These are phyloP conservation scores for Dalbergia cultrata DNA, from an alignment of 306 rosid species.

Conservation along the genomic window DNA sequence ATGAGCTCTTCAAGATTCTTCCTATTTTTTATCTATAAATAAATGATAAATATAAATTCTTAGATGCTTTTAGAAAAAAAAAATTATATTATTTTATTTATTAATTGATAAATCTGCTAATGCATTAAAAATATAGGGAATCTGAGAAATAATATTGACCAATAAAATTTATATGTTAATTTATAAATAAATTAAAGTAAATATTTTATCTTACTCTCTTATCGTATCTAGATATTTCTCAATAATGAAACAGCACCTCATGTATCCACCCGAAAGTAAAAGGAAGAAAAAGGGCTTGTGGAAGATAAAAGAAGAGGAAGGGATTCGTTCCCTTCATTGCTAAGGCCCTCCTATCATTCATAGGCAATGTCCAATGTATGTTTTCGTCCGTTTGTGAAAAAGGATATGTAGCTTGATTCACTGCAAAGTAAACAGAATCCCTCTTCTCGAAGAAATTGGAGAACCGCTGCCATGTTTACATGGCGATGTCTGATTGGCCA, in stretches of 20 bases:
- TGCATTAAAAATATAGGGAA: too few species aligned
- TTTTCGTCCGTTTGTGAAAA: neutral
- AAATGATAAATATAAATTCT: too few species aligned
- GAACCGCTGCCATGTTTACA: neutral
- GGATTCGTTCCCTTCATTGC: slow-evolving; percentile 24
- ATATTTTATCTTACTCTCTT: too few species aligned
- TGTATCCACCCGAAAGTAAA: neutral
- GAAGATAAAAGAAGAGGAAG: neutral
- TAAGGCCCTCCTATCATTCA: slow-evolving; percentile 28
- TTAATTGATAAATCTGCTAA: too few species aligned
- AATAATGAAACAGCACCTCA: neutral
- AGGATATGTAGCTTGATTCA: slow-evolving; percentile 27
- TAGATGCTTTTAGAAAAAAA: too few species aligned
- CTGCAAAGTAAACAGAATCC: slow-evolving; percentile 19
- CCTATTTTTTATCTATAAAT: slow-evolving; percentile 33
- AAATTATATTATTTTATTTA: too few species aligned
- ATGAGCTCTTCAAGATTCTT: slow-evolving; percentile 16
- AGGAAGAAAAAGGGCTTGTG: neutral
- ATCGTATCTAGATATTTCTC: too few species aligned
- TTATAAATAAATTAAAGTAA: too few species aligned
- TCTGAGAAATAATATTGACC: too few species aligned
- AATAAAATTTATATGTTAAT: too few species aligned
- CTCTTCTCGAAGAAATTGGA: slow-evolving; percentile 8
- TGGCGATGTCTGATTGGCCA: neutral
- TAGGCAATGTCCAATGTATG: neutral